Evolutionary conservation across 2,329 filamentous ascomycete species (phyloP).

Genomic region (Didymella keratinophila): DNA sequence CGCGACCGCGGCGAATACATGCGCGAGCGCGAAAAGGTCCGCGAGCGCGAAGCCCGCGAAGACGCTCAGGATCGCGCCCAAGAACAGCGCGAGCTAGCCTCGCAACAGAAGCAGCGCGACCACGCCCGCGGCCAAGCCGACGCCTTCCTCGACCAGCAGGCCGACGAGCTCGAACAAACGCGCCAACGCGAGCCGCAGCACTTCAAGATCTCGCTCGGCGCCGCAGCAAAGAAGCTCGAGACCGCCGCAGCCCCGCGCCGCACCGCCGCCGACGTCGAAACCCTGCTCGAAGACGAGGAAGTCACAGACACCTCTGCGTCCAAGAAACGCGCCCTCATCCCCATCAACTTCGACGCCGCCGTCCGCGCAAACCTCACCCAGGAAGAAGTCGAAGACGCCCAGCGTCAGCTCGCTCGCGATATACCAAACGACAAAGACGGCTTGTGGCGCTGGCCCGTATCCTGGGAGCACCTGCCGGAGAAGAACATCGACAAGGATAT

Average conservation of each 20-base stretch:
- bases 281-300: constrained; percentile 93
- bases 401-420: constrained; percentile 82
- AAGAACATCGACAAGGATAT: constrained; percentile 83
- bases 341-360: constrained; percentile 55
- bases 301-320: constrained; percentile 67
- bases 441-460: constrained; percentile 90
- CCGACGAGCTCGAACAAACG: constrained; percentile 69
- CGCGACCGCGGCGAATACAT: constrained; percentile 85
- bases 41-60: constrained; percentile 74
- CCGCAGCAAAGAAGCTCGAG: constrained; percentile 76
- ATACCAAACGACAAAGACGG: constrained; percentile 88
- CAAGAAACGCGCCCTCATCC: constrained; percentile 73
- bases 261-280: constrained; percentile 92
- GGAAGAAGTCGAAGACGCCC: constrained; percentile 84
- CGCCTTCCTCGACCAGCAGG: constrained; percentile 86
- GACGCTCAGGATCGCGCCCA: constrained; percentile 84
- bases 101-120: constrained; percentile 75
- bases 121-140: constrained; percentile 85
- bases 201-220: constrained; percentile 93
- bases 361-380: constrained; percentile 69
- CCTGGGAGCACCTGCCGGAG: constrained; percentile 91
- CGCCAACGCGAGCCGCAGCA: constrained; percentile 65
- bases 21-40: constrained; percentile 77
- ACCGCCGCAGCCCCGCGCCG: constrained; percentile 67
- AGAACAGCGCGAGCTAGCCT: constrained; percentile 77